Evolutionary conservation across 108 stramenopile genomes (phyloP).

Genomic region (Cyclostephanos invisitatus): DNA sequence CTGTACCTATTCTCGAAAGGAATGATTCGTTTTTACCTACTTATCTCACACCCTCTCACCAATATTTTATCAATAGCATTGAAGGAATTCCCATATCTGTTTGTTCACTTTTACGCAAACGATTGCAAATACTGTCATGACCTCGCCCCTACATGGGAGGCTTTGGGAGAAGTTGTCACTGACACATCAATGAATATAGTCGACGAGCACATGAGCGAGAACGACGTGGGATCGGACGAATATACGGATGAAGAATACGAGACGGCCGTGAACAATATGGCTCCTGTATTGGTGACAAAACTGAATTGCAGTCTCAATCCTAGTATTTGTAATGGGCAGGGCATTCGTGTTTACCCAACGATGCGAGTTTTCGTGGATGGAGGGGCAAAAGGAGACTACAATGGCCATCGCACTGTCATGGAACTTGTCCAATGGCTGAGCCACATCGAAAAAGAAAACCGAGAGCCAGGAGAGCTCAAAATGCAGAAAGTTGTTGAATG

Average conservation of each 20-base stretch:
- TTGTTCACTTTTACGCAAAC: slow-evolving; percentile 65
- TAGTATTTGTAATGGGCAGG: slow-evolving; percentile 68
- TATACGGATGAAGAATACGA: slow-evolving; percentile 52
- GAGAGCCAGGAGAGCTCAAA: slow-evolving; percentile 47
- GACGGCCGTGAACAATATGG: slow-evolving; percentile 40
- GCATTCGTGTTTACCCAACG: slow-evolving; percentile 90
- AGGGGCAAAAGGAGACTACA: slow-evolving; percentile 73
- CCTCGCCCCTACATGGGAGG: slow-evolving; percentile 81
- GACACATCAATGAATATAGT: slow-evolving; percentile 46
- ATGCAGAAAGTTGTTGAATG: slow-evolving; percentile 41
- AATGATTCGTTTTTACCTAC: neutral
- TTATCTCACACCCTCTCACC: neutral
- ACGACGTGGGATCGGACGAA: slow-evolving; percentile 9
- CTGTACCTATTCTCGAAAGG: neutral
- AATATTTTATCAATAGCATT: slow-evolving; percentile 14
- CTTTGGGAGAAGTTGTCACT: slow-evolving; percentile 54
- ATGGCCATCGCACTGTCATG: slow-evolving; percentile 79
- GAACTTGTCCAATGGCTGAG: slow-evolving; percentile 70
- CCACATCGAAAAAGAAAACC: slow-evolving; percentile 49
- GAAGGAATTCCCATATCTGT: slow-evolving; percentile 31
- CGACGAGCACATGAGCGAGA: slow-evolving; percentile 31
- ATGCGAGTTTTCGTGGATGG: slow-evolving; percentile 84
- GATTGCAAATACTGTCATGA: slow-evolving; percentile 80
- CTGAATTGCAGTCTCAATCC: slow-evolving; percentile 69
- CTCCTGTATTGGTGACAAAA: slow-evolving; percentile 50